phyloP scores from a whole-genome alignment of 2,329 filamentous ascomycete species.

The Aspergillus sp. region DNA sequence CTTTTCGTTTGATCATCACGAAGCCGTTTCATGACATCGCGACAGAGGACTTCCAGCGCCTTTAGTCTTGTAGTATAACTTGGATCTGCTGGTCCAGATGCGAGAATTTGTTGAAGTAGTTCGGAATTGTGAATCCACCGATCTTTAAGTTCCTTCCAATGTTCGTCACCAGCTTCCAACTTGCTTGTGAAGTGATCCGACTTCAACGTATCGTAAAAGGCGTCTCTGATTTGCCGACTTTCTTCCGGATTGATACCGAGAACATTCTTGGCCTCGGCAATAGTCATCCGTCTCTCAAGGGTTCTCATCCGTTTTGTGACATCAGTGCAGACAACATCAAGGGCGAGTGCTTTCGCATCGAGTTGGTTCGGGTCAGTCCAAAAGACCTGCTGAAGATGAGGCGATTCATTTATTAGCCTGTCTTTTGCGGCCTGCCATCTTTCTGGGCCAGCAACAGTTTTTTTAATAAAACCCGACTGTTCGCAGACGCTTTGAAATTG shows the following conservation, averaged over 20 bases:
- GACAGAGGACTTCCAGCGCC: slow-evolving; percentile 62
- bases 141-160: slow-evolving; percentile 63
- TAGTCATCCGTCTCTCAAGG: slow-evolving; percentile 57
- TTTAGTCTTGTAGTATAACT: slow-evolving; percentile 50
- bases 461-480: slow-evolving; percentile 60
- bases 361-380: slow-evolving; percentile 50
- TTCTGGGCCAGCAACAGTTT: slow-evolving; percentile 64
- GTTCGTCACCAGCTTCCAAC: slow-evolving; percentile 60
- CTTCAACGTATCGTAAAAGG: slow-evolving; percentile 59
- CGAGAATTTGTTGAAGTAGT: slow-evolving; percentile 49
- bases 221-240: slow-evolving; percentile 56
- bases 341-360: slow-evolving; percentile 57
- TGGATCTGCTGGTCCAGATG: slow-evolving; percentile 44
- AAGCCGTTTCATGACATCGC: slow-evolving; percentile 69
- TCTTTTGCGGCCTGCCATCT: slow-evolving; percentile 66
- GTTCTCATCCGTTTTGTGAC: slow-evolving; percentile 71
- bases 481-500: slow-evolving; percentile 64
- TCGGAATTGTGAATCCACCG: slow-evolving; percentile 56
- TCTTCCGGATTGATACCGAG: slow-evolving; percentile 62
- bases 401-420: slow-evolving; percentile 55
- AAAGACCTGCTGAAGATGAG: slow-evolving; percentile 56
- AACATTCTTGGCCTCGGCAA: slow-evolving; percentile 65
- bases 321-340: slow-evolving; percentile 73
- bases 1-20: slow-evolving; percentile 57
- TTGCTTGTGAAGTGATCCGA: slow-evolving; percentile 63